Conservation (phyloP, 2,329 filamentous ascomycete species). For the Ceratocystis diversiconidia region DNA sequence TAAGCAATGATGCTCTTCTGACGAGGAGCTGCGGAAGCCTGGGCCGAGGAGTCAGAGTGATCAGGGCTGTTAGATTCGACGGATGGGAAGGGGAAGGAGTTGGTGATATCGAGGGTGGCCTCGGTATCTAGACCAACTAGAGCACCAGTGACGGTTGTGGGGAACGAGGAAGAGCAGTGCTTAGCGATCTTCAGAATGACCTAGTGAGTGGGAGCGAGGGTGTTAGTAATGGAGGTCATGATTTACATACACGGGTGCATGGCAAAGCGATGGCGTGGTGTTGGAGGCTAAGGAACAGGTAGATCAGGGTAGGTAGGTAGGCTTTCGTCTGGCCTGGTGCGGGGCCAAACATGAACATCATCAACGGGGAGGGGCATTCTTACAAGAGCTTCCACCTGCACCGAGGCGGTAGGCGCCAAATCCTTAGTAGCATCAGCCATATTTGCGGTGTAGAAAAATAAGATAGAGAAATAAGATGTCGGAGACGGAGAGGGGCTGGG, state of each 20-base stretch:
- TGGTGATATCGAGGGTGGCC: slow-evolving; percentile 75
- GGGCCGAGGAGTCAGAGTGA: slow-evolving; percentile 58
- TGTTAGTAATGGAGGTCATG: slow-evolving; percentile 3
- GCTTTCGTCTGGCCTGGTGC: slow-evolving; percentile 22
- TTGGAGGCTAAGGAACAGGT: slow-evolving; percentile 13
- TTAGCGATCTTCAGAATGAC: slow-evolving; percentile 98
- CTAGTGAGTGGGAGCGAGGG: slow-evolving; percentile 29
- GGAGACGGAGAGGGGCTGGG: not conserved
- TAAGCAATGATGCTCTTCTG: slow-evolving; percentile 81
- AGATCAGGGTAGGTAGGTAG: slow-evolving; percentile 3
- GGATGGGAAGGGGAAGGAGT: slow-evolving; percentile 85
- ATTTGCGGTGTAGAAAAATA: slow-evolving; percentile 18
- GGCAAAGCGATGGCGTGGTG: not conserved
- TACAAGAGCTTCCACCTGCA: slow-evolving; percentile 92
- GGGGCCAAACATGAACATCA: slow-evolving; percentile 23
- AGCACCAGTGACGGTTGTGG: slow-evolving; percentile 75
- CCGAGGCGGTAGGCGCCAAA: slow-evolving; percentile 56
- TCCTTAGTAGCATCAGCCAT: slow-evolving; percentile 52
- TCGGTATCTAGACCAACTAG: slow-evolving; percentile 87
- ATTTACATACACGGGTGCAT: not conserved
- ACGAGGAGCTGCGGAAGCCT: slow-evolving; percentile 76
- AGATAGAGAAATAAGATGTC: slow-evolving; percentile 6
- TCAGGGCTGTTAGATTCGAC: slow-evolving; percentile 56
- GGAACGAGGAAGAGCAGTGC: slow-evolving; percentile 78
- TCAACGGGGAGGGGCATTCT: slow-evolving; percentile 24